These are phyloP conservation scores for Heracleum sosnowskyi DNA, from an alignment of 129 eudicot genomes.

Conservation along the genomic window DNA sequence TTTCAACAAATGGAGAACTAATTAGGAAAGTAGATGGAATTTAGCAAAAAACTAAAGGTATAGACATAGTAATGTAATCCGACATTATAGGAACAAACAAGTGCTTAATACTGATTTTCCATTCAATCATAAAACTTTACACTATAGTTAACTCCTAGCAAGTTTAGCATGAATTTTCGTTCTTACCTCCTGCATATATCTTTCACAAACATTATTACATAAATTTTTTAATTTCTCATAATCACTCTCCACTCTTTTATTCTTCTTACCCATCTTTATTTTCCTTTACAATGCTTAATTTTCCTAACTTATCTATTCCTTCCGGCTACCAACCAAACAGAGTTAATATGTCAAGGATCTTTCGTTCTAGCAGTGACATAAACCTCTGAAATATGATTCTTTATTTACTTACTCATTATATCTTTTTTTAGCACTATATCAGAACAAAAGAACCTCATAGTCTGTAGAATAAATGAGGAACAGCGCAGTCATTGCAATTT, in stretches of 20 bases:
- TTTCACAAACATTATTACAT: background rate
- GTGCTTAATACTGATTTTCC: no score
- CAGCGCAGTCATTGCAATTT: background rate
- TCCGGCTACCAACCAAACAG: background rate
- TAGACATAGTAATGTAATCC: no score
- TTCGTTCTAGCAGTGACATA: background rate
- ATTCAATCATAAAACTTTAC: background rate
- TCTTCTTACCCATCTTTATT: background rate
- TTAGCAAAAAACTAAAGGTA: no score
- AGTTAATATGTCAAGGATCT: background rate
- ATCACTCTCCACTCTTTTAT: background rate
- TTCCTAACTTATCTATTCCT: background rate
- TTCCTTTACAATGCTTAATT: background rate
- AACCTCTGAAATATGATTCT: background rate
- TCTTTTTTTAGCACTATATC: background rate
- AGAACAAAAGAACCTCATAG: background rate
- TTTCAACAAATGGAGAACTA: no score
- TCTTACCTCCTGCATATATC: background rate
- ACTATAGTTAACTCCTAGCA: background rate
- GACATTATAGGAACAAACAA: no score
- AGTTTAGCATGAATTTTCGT: background rate
- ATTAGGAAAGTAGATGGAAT: no score
- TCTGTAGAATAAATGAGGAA: background rate
- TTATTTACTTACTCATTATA: background rate
- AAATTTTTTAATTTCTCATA: background rate